Evolutionary conservation across 805 yeast species (phyloP), one percentile per base, ranked within the genome.

Genomic region (Zygoascus tannicola): DNA sequence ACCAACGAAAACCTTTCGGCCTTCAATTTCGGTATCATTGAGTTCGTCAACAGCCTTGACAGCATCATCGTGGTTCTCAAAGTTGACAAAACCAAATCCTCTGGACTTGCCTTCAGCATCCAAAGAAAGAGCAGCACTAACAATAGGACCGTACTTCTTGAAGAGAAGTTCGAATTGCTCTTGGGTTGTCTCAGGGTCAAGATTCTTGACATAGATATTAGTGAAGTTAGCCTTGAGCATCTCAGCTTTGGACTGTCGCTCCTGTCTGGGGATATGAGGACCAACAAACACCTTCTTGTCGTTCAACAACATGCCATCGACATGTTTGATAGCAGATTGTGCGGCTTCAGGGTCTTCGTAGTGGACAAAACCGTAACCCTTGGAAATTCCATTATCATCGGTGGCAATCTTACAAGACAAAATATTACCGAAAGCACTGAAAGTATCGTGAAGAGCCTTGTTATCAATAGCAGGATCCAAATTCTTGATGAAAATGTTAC

Each of bases 371-470:
- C 97, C 98, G 61, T 87, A 90, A 60, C 97, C 95, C 66, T 85
- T 87, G 54, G 97, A 85, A 67, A 74, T 73, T 56, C 97, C 97
- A 63, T 75, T 69, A 65, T 80, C 88, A 68, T 92, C 97, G 53
- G 88, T 80, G 57, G 97, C 97, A 63, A 92, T 92, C 77, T 92
- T 92, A 74, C 96, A 86, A 44, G 97, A 87, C 70, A 92, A 74
- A 57, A 92, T 88, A 65, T 78, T 82, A 67, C 98, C 98, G 63
- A 92, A 92, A 48, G 94, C 94, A 52, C 94, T 78, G 75, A 92
- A 92, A 49, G 98, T 92, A 68, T 92, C 98, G 71, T 88, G 95
- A 61, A 92, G 77, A 59, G 96, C 94, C 78, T 90, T 90, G 86
- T 92, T 90, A 74, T 92, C 98, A 62, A 92, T 92, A 62, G 85